Evolutionary conservation across 345 rosid species (phyloP).

Genomic region (Eucalyptus tenuipes): DNA sequence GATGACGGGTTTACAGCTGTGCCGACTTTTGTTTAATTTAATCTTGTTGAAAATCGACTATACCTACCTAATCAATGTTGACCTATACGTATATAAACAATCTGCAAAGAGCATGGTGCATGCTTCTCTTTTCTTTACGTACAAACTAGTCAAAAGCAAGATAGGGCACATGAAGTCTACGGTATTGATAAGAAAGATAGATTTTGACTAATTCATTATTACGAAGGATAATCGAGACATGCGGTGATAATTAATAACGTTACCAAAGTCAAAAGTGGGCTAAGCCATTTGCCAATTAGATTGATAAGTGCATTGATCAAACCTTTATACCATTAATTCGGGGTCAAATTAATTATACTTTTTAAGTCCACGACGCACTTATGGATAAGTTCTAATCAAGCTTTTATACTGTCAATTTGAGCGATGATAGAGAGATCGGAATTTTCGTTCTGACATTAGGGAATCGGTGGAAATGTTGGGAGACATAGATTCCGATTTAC

Average conservation of each 20-base stretch:
- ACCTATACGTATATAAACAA: not conserved
- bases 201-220: not conserved
- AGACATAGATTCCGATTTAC: not conserved
- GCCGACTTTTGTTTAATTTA: not conserved
- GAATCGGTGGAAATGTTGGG: not conserved
- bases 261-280: not conserved
- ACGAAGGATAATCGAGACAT: not conserved
- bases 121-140: not conserved
- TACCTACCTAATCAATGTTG: not conserved
- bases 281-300: not conserved
- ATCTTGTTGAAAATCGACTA: not conserved
- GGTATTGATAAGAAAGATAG: not conserved
- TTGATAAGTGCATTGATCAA: not conserved
- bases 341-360: not conserved
- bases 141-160: not conserved
- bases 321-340: not conserved
- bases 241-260: not conserved
- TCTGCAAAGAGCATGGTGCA: not conserved
- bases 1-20: not conserved
- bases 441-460: not conserved
- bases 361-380: not conserved
- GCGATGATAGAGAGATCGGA: not conserved
- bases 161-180: not conserved
- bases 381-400: not conserved
- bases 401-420: not conserved